Percentiles rank a stretch among this genome's conserved stretches.
Evolutionary conservation across 306 rosid species (phyloP).

Genomic region (Luffa acutangula): DNA sequence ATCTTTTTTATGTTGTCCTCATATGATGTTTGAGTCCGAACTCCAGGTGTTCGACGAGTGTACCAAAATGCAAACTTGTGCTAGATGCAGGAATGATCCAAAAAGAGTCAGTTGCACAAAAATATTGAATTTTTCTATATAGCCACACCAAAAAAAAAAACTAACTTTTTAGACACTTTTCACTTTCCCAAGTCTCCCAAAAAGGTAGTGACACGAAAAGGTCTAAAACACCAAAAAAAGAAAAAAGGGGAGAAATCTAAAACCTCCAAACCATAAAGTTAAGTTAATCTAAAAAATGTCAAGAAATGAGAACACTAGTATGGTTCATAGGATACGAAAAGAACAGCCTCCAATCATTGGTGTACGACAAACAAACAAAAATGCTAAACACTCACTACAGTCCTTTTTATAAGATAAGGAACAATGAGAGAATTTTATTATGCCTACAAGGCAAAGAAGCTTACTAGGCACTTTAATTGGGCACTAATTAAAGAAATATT

Average conservation of each 20-base stretch:
- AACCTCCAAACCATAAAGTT: background rate
- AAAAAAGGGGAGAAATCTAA: background rate
- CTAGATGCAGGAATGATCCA: constrained; percentile 27
- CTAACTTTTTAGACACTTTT: background rate
- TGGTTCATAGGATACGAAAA: background rate
- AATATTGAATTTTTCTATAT: background rate
- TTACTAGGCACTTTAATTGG: background rate
- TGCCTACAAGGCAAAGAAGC: background rate
- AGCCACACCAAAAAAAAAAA: background rate
- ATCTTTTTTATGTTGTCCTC: constrained; percentile 92
- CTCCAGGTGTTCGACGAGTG: constrained; percentile 90
- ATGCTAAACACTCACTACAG: background rate
- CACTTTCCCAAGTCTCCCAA: background rate
- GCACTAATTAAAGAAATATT: background rate
- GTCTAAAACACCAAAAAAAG: background rate
- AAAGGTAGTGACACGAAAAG: background rate
- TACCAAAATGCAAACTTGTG: constrained; percentile 80
- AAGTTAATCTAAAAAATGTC: background rate
- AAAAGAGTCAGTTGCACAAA: background rate
- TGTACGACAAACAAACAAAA: background rate
- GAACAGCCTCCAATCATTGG: background rate
- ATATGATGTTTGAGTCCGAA: constrained; percentile 61
- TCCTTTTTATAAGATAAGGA: background rate
- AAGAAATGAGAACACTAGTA: background rate
- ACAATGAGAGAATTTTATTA: background rate